A percentile compares a stretch with the other conserved stretches of the same genome.
phyloP scores from a whole-genome alignment of 2,329 filamentous ascomycete genomes.

The Samsoniella hepiali region DNA sequence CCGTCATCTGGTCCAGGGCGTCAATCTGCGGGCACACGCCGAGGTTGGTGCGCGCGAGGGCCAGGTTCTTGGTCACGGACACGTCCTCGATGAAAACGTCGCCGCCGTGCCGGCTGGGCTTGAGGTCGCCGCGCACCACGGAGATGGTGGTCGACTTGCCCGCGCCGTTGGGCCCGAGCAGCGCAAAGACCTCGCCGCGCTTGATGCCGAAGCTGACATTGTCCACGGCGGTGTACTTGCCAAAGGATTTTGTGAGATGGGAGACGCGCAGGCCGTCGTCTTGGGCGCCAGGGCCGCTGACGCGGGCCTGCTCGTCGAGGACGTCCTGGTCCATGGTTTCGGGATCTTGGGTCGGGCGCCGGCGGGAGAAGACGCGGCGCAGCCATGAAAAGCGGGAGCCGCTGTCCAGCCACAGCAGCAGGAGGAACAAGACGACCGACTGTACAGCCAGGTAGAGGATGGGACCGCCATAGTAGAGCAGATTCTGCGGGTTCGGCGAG shows the following conservation, averaged over 20 bases:
- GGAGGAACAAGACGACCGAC: constrained; percentile 63
- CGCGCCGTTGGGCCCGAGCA: constrained; percentile 87
- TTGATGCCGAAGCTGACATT: constrained; percentile 81
- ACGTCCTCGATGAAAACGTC: constrained; percentile 77
- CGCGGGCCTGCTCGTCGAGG: constrained; percentile 59
- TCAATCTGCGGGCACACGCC: constrained; percentile 92
- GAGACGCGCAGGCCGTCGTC: constrained; percentile 72
- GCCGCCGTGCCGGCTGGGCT: constrained; percentile 66
- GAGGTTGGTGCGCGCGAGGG: constrained; percentile 69
- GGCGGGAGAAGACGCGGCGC: constrained; percentile 39
- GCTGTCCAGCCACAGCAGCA: constrained; percentile 78
- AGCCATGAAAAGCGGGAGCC: constrained; percentile 61
- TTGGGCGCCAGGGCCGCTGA: constrained; percentile 40
- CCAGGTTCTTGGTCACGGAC: constrained; percentile 69
- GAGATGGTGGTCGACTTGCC: constrained; percentile 90
- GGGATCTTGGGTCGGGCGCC: constrained; percentile 23
- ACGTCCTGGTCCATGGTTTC: constrained; percentile 56
- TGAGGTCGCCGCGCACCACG: constrained; percentile 82
- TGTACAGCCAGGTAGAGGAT: constrained; percentile 81
- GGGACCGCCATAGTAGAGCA: constrained; percentile 76
- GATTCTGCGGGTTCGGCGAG: constrained; percentile 64
- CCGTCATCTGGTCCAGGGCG: constrained; percentile 88
- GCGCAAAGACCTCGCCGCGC: constrained; percentile 78
- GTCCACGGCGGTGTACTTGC: constrained; percentile 74
- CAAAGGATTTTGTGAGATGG: constrained; percentile 77